Base-by-base conservation (phyloP, 2,329 filamentous ascomycete genomes). In the Tetracladium maxilliforme region DNA sequence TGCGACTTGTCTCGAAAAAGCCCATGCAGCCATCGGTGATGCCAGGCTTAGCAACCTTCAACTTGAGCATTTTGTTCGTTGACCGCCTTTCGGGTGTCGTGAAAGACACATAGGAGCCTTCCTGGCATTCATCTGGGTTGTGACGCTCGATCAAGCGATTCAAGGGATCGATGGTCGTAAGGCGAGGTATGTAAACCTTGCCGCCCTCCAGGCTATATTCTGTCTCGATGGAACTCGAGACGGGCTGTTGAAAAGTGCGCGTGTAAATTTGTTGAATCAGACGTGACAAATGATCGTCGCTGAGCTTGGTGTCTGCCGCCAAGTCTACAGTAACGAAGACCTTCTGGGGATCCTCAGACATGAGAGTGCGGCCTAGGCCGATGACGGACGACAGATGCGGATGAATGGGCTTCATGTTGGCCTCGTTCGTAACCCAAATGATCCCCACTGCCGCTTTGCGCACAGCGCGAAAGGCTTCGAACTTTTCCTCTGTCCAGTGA, bases 361-460 rank as follows among this genome's bases (percentile, higher is more conserved):
- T 24, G 17, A 35, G 21, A 16, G 33, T 35, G 14, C 38, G 9
- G 30, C 37, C 21, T 13, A 40, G 22, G 22, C 37, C 30, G 9
- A 32, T 21, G 10, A 33, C 22, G 8, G 27, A 22, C 14, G 25
- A 24, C 7, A 17, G 8, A 8, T 24, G 11, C 18, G 29, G 29
- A 9, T 15, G 16, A 11, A 16, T 12, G 21, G 33, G 19, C 29
- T 41, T 42, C 43, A 33, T 48, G n/a, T 55, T 48, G 2, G 51
- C 54, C 4, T 50, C 52, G 1, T 41, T 41, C 0, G 58, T 60
- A n/a, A 65, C 30, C 58, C 61, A 68, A 3, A 67, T 23, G 4
- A 66, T 35, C 3, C 48, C 44, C 11, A 44, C 47, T 1, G 49
- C 40, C 1, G 27, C 25, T 4, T 37, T 33, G 4, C 58, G 39